These are phyloP conservation scores for Trametes versicolor DNA, from an alignment of 1,284 basidiomycete genomes.

Conservation along the genomic window DNA sequence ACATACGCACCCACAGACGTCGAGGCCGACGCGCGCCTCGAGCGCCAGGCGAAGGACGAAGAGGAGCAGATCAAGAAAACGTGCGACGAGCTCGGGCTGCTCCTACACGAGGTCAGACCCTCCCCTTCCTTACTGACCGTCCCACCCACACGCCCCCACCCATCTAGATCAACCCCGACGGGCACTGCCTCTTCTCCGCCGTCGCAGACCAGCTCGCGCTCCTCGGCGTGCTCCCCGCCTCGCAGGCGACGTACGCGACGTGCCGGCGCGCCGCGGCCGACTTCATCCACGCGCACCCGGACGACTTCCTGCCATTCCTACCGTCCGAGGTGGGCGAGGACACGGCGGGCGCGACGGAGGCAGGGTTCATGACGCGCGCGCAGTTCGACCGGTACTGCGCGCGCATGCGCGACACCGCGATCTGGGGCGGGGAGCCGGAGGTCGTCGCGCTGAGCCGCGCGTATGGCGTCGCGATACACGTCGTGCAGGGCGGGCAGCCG, in stretches of 20 bases:
- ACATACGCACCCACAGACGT: conserved; percentile 67
- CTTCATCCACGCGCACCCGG: conserved; percentile 86
- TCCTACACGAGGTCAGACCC: conserved; percentile 74
- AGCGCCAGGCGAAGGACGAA: conserved; percentile 79
- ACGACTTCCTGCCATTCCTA: conserved; percentile 96
- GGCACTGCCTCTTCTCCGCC: conserved; percentile 95
- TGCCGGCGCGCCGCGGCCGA: conserved; percentile 80
- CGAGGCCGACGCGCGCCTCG: conserved; percentile 69
- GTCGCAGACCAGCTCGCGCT: conserved; percentile 89
- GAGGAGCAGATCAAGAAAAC: conserved; percentile 72
- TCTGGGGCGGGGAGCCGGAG: conserved; percentile 99
- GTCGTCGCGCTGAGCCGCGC: conserved; percentile 89
- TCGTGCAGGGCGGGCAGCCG: conserved; percentile 88
- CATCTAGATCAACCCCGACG: conserved; percentile 88
- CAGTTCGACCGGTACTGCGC: conserved; percentile 86
- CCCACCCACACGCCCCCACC: background rate
- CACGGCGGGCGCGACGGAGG: conserved; percentile 66
- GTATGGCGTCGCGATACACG: conserved; percentile 91
- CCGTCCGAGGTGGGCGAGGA: conserved; percentile 83
- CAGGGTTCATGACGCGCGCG: conserved; percentile 77
- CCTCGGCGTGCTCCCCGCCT: conserved; percentile 64
- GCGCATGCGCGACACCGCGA: conserved; percentile 82
- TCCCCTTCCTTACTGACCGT: conserved; percentile 2
- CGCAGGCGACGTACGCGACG: conserved; percentile 64
- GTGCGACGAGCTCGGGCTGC: conserved; percentile 74